Conservation (phyloP, 2,329 filamentous ascomycete species). For the Drechslerella stenobrocha region DNA sequence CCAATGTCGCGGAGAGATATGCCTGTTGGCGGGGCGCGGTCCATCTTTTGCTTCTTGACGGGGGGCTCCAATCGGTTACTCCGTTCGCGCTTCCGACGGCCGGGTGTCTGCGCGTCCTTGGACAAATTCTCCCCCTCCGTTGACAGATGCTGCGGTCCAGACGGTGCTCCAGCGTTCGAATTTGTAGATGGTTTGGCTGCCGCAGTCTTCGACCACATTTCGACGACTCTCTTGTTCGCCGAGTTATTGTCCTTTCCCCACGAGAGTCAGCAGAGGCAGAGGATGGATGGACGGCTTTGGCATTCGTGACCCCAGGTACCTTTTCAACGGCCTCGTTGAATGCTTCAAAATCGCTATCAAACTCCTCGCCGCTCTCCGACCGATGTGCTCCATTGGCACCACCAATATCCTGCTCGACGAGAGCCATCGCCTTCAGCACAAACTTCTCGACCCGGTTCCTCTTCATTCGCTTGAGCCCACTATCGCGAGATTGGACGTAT, state of each 20-base stretch:
- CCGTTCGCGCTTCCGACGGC: slow-evolving; percentile 50
- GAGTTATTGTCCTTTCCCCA: slow-evolving; percentile 62
- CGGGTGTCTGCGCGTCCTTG: slow-evolving; percentile 48
- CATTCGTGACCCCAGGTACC: slow-evolving; percentile 54
- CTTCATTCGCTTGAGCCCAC: slow-evolving; percentile 70
- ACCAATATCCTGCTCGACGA: slow-evolving; percentile 31
- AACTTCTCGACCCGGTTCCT: slow-evolving; percentile 76
- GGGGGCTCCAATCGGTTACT: slow-evolving; percentile 53
- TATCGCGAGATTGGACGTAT: slow-evolving; percentile 62
- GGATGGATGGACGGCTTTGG: slow-evolving; percentile 36
- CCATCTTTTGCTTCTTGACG: slow-evolving; percentile 68
- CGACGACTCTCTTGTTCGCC: slow-evolving; percentile 69
- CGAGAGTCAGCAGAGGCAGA: slow-evolving; percentile 15
- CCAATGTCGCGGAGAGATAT: slow-evolving; percentile 73
- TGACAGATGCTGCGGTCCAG: slow-evolving; percentile 31
- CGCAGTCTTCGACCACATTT: slow-evolving; percentile 59
- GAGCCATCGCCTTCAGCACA: slow-evolving; percentile 37
- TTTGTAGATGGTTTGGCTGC: slow-evolving; percentile 52
- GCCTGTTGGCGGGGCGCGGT: slow-evolving; percentile 69
- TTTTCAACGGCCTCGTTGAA: slow-evolving; percentile 61
- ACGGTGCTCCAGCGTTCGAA: slow-evolving; percentile 51
- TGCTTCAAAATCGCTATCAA: slow-evolving; percentile 56
- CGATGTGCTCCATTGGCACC: slow-evolving; percentile 7
- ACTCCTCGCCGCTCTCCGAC: slow-evolving; percentile 54
- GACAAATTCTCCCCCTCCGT: slow-evolving; percentile 44